Evolutionary conservation across 208 protist species (phyloP), one percentile per base, ranked within the genome.

Genomic region (Leptomonas seymouri): DNA sequence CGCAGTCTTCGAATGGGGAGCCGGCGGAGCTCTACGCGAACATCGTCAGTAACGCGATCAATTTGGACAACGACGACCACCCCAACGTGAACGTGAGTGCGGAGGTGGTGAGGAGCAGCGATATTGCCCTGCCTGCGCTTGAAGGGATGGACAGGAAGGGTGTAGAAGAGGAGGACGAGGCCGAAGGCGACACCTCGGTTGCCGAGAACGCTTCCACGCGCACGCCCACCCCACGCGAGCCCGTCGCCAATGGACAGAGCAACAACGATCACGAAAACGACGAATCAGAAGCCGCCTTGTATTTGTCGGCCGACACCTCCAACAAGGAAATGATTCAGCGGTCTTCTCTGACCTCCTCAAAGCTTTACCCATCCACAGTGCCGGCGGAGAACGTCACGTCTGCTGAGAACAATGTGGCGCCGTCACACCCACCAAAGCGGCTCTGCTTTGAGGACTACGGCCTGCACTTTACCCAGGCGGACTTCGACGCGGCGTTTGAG

Each of bases 361-460:
- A 67, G 48, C 61, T 67, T 20, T 34, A 34, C 18, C 48, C 61
- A 34, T 36, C 61, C 15, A 20, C 48, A 11, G 48, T 67, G 61
- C 48, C 46, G 0, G 31, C 48, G 46, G 23, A 55, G 21, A 23
- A 67, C 34, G 41, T 65, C 46, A 18, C 2, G 30, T 18, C 46
- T 27, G 46, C 53, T 0, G 61, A 66, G 46, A 20, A 9, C 2
- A 30, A 14, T 3, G 31, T 20, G 7, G 16, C 31, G 7, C 20
- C 14, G 18, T 4, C 30, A 11, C 54, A 30, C 51, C 25, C 41
- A 16, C 39, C 23, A n/a, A 45, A 39, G 54, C 64, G 50, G 44
- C 44, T 70, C 41, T 54, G 64, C 54, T 70, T 61, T 15, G 64
- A 70, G 54, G 64, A 61, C n/a, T 48, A 59, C 54, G 54, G 44